A percentile compares a stretch with the other conserved stretches of the same genome.
Conservation (phyloP, 768 basidiomycete genomes). For the Royoungia palumana region DNA sequence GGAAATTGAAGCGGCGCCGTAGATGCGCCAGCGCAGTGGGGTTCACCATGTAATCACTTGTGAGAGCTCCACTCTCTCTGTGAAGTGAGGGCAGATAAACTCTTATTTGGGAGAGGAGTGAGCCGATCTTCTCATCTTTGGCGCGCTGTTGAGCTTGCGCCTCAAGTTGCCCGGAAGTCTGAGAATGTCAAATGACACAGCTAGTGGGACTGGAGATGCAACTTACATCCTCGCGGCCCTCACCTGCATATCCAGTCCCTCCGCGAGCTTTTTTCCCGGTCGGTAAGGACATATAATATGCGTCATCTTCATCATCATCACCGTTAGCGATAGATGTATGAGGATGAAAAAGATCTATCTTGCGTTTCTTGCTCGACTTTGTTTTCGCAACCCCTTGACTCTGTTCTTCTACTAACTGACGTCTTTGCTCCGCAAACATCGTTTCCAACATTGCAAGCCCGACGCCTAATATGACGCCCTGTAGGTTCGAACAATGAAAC, state of each 20-base stretch:
- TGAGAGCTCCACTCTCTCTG: conserved; percentile 68
- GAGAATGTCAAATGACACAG: conserved; percentile 4
- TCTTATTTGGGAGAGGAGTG: conserved; percentile 68
- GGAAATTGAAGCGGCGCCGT: conserved; percentile 83
- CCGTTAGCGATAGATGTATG: conserved; percentile 24
- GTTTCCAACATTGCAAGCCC: conserved; percentile 85
- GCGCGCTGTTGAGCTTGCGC: conserved; percentile 68
- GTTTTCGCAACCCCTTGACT: conserved; percentile 24
- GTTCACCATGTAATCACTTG: conserved; percentile 90
- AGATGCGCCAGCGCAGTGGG: conserved; percentile 91
- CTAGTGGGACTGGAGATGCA: background rate
- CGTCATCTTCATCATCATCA: conserved; percentile 56
- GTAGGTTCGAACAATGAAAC: conserved; percentile 87
- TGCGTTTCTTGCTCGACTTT: conserved; percentile 41
- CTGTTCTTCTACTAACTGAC: conserved; percentile 30
- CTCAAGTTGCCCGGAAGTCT: conserved; percentile 80
- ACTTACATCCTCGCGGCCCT: conserved; percentile 80
- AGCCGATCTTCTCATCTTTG: conserved; percentile 73
- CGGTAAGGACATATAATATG: conserved; percentile 39
- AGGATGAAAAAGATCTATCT: conserved; percentile 29
- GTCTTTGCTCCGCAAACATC: conserved; percentile 56
- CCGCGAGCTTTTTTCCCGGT: conserved; percentile 67
- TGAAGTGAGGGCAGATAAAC: conserved; percentile 80
- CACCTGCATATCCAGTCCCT: conserved; percentile 87
- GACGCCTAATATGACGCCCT: conserved; percentile 88